Evolutionary conservation across 192 early-diverging fungal genomes (phyloP), one percentile per base, ranked within the genome.

Genomic region (Linnemannia zychae): DNA sequence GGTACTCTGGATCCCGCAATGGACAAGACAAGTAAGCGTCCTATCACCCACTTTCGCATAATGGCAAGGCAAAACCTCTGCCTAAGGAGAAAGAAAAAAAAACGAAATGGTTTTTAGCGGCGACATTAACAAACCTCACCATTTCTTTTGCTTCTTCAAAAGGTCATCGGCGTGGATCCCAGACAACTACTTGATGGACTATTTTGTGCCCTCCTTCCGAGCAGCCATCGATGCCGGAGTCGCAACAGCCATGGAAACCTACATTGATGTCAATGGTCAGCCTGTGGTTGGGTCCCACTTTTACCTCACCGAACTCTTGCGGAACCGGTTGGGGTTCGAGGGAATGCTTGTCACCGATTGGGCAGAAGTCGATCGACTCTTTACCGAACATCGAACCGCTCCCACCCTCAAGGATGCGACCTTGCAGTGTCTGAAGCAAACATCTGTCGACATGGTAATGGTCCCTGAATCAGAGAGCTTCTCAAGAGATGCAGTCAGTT

Each of bases 311-410:
- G 68, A 75, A 24, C 80, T 94, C 22, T 67, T 94, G 13, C 90
- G 93, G 9, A 71, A 91, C 16, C 88, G 90, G 36, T 69, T 94
- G 12, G 84, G 87, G 1, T 94, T 94, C 69, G 44, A 89, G 37
- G 93, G 93, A 31, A 88, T 91, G 88, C 82, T 94, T 1, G 92
- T 91, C 15, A 92, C 92, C 0, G 93, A 93, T 76, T 93, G 90
- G 90, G 87, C 82, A 60, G 93, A 93, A 75, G 80, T 94, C 31
- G 88, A 91, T 76, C 83, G 87, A 28, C 89, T 93, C 36, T 89
- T 87, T 2, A 87, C 83, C 17, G 84, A 86, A 20, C 92, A 93
- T 76, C 50, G 67, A 22, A 87, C 86, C 3, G 91, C 87, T 13
- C 63, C 65, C 13, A 84, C 87, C 16, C 65, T 80, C 40, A 72